phyloP scores from a whole-genome alignment of 2,329 filamentous ascomycete genomes.

The Aureobasidium sp. region DNA sequence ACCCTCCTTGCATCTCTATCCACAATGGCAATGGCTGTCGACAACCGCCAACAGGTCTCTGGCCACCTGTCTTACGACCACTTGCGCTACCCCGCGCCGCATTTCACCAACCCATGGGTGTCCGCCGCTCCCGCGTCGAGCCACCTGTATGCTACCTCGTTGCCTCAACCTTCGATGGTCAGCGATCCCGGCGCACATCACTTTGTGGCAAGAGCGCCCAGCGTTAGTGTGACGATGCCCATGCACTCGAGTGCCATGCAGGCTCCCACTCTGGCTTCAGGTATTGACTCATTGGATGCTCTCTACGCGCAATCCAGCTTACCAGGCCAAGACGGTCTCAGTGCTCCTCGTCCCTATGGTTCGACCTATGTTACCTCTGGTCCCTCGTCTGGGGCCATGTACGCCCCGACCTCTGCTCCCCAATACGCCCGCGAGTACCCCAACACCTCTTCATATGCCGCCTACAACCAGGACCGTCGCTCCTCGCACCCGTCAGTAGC shows the following conservation, averaged over 20 bases:
- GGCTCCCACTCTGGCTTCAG: slow-evolving; percentile 60
- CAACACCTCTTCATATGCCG: slow-evolving; percentile 41
- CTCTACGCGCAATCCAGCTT: slow-evolving; percentile 56
- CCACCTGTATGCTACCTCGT: slow-evolving; percentile 56
- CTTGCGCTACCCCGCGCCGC: slow-evolving; percentile 62
- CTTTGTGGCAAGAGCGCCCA: slow-evolving; percentile 48
- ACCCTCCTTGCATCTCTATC: slow-evolving; percentile 14
- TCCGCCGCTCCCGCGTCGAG: slow-evolving; percentile 51
- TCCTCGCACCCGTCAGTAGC: slow-evolving; percentile 77
- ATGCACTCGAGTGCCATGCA: slow-evolving; percentile 65
- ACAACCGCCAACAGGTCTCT: slow-evolving; percentile 74
- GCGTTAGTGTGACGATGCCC: slow-evolving; percentile 54
- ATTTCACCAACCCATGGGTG: slow-evolving; percentile 87
- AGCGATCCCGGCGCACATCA: slow-evolving; percentile 51
- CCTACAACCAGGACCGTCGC: slow-evolving; percentile 55
- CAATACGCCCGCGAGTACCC: slow-evolving; percentile 70
- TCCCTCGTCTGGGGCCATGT: slow-evolving; percentile 58
- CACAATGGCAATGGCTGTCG: slow-evolving; percentile 88
- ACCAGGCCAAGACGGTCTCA: slow-evolving; percentile 65
- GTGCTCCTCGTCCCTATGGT: slow-evolving; percentile 58
- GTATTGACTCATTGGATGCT: slow-evolving; percentile 55
- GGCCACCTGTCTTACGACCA: slow-evolving; percentile 66
- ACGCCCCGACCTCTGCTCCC: slow-evolving; percentile 57
- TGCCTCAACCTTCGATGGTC: slow-evolving; percentile 51
- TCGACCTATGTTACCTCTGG: slow-evolving; percentile 67